Base-by-base conservation (phyloP, 2,329 filamentous ascomycete species). In the Blastomyces parvus region DNA sequence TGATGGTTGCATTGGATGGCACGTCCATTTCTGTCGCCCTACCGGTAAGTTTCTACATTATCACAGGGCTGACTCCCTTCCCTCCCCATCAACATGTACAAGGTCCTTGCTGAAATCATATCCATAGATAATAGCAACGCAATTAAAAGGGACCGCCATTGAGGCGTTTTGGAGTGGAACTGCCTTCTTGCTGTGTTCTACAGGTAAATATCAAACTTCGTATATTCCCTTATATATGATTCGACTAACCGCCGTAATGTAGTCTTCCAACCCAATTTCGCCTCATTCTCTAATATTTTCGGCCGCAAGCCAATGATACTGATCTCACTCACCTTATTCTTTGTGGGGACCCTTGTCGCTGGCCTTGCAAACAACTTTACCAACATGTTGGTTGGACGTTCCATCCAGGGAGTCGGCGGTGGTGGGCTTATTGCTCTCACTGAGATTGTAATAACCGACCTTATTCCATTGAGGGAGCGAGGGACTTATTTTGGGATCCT, bases 151-250 rank as follows among this genome's bases (percentile, higher is more conserved):
- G 53, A 79, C 78, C 0, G 83, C 82, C 2, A 81, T 85, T 40
- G 79, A 89, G 73, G 84, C 86, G 0, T 89, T 89, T 72, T 89
- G 86, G 87, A 82, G 83, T n/a, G 87, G 86, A 1, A 88, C 86
- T 3, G 84, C 83, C 22, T 90, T 88, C 69, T 78, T 89, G 3
- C 78, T 90, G 0, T 83, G 84, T 9, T 84, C 82, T 56, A 85
- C 87, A 0, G 82, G 68, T 69, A 63, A 50, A 63, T 33, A 40
- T 13, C 22, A 33, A 5, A 33, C 19, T 46, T 33, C 8, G 9
- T 33, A 36, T 2, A 14, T 42, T 13, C 5, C 25, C 25, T 36
- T 33, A 27, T 22, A 7, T 22, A 11, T 22, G 8, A 60, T 14
- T 59, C 36, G 3, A 40, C 44, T 59, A 25, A 59, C 22, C 4